phyloP scores from a whole-genome alignment of 176 grass and related monocot species.

The Microstegium vimineum region DNA sequence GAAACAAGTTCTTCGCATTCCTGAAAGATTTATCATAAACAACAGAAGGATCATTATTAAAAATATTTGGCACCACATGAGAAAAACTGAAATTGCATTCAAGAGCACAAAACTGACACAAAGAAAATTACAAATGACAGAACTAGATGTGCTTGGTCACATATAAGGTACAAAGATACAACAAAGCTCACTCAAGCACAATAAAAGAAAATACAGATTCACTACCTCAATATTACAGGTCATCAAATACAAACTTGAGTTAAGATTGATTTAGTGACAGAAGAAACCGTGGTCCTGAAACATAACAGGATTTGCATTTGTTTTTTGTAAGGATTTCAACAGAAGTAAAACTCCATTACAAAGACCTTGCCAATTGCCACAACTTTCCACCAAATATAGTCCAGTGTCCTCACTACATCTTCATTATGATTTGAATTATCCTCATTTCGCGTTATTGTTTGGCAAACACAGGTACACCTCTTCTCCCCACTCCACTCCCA shows the following conservation, averaged over 20 bases:
- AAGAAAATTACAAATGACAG: not conserved
- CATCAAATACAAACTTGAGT: not conserved
- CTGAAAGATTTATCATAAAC: constrained; percentile 41
- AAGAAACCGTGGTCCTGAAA: not conserved
- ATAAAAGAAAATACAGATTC: not conserved
- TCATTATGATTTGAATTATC: not conserved
- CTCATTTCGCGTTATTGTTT: not conserved
- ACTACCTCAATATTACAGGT: not conserved
- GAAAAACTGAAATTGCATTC: not conserved
- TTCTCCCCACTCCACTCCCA: not conserved
- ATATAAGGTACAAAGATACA: not conserved
- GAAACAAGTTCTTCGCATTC: constrained; percentile 93
- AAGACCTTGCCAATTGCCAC: not conserved
- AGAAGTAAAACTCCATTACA: not conserved
- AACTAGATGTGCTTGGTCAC: not conserved
- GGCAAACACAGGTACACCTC: not conserved
- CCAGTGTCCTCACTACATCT: not conserved
- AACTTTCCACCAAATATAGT: not conserved
- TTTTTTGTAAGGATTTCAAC: not conserved
- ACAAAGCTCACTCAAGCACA: not conserved
- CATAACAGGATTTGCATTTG: not conserved
- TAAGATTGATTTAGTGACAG: not conserved
- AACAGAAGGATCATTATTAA: not conserved
- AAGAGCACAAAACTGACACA: not conserved
- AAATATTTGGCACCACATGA: not conserved